phyloP scores from a whole-genome alignment of 2,329 filamentous ascomycete genomes.

The Xylariaceae sp. region DNA sequence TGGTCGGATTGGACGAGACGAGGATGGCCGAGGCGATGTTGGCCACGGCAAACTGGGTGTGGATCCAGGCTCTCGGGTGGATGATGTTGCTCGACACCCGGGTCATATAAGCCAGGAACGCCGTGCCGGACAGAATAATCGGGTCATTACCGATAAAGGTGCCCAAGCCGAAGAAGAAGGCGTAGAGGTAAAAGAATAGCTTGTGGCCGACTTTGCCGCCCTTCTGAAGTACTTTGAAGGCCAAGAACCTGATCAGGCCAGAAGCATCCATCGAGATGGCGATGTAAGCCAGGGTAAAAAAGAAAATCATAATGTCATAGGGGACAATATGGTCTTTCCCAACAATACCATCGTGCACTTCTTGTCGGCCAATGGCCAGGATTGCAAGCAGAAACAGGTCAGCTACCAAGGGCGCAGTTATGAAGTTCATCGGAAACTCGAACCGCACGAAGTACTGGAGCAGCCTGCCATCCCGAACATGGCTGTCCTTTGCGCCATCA shows the following conservation, averaged over 20 bases:
- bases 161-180: slow-evolving; percentile 70
- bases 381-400: slow-evolving; percentile 74
- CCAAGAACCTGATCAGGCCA: slow-evolving; percentile 69
- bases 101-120: slow-evolving; percentile 78
- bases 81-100: slow-evolving; percentile 72
- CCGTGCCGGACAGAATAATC: slow-evolving; percentile 73
- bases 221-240: slow-evolving; percentile 70
- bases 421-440: slow-evolving; percentile 67
- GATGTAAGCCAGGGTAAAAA: slow-evolving; percentile 74
- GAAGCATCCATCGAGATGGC: slow-evolving; percentile 78
- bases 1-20: slow-evolving; percentile 78
- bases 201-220: slow-evolving; percentile 68
- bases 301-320: slow-evolving; percentile 75
- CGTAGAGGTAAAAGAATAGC: slow-evolving; percentile 73
- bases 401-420: slow-evolving; percentile 71
- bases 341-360: slow-evolving; percentile 70
- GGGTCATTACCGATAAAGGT: slow-evolving; percentile 76
- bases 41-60: slow-evolving; percentile 70
- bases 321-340: slow-evolving; percentile 68
- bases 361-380: slow-evolving; percentile 64
- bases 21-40: slow-evolving; percentile 76
- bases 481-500: background rate
- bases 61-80: slow-evolving; percentile 73
- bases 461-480: slow-evolving; percentile 30
- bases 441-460: slow-evolving; percentile 50